These are phyloP conservation scores for Mycena amicta DNA, from an alignment of 768 basidiomycete species.

Conservation along the genomic window DNA sequence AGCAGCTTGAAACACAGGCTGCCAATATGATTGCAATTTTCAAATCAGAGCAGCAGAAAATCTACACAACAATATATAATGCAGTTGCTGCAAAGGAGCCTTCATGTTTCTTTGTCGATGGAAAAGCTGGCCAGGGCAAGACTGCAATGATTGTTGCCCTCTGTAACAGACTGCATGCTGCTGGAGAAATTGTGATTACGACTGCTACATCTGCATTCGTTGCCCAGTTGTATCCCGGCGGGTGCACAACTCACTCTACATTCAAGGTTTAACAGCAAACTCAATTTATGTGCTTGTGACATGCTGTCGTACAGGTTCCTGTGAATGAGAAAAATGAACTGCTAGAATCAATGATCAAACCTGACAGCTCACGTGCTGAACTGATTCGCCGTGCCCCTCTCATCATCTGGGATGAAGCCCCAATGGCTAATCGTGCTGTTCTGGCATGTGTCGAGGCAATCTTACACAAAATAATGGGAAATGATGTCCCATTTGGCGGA, in stretches of 20 bases:
- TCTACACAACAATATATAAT: conserved; percentile 8
- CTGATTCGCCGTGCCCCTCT: conserved; percentile 33
- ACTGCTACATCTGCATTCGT: conserved; percentile 44
- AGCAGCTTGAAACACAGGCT: conserved; percentile 8
- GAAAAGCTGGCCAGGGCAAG: conserved; percentile 45
- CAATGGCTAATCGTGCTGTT: conserved; percentile 40
- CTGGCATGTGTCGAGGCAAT: conserved; percentile 37
- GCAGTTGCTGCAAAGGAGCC: conserved; percentile 10
- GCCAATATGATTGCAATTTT: conserved; percentile 5
- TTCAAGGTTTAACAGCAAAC: conserved; percentile 33
- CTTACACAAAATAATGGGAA: conserved; percentile 30
- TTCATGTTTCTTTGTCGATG: conserved; percentile 36
- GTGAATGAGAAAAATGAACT: conserved; percentile 34
- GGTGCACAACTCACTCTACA: conserved; percentile 39
- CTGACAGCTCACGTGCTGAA: conserved; percentile 30
- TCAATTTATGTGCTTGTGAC: background rate
- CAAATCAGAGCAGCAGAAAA: conserved; percentile 5
- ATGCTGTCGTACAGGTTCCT: conserved; percentile 29
- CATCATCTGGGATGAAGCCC: no score
- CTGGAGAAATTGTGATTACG: conserved; percentile 33
- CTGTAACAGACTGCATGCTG: conserved; percentile 31
- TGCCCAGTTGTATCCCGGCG: conserved; percentile 39
- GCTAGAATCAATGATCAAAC: conserved; percentile 34
- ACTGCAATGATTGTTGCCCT: conserved; percentile 39
- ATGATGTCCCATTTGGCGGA: conserved; percentile 37